These are phyloP conservation scores for Sinapis alba DNA, from an alignment of 441 rosid genomes.

Conservation along the genomic window DNA sequence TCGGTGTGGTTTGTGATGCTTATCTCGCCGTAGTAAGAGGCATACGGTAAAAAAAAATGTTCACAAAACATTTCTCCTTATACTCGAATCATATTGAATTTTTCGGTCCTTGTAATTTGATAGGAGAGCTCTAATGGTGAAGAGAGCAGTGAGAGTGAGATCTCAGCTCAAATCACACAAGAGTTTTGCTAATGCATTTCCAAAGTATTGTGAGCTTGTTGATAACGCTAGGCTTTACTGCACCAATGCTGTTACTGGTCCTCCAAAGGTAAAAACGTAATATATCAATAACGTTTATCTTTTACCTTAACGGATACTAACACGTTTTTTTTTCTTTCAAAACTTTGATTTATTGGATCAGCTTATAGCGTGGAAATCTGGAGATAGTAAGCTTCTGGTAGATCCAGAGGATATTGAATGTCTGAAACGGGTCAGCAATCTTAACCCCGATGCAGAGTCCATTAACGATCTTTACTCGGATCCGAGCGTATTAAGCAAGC, in stretches of 20 bases:
- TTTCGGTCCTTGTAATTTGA: neutral
- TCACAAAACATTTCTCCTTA: neutral
- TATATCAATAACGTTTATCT: neutral
- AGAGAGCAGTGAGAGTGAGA: slow-evolving; percentile 80
- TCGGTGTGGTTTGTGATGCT: slow-evolving; percentile 90
- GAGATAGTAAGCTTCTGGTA: slow-evolving; percentile 55
- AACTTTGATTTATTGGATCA: neutral
- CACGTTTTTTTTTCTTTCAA: neutral
- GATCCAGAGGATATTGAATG: slow-evolving; percentile 64
- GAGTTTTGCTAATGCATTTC: slow-evolving; percentile 77
- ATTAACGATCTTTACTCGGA: slow-evolving; percentile 60
- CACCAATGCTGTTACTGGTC: slow-evolving; percentile 65
- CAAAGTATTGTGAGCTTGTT: slow-evolving; percentile 65
- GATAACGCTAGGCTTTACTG: slow-evolving; percentile 79
- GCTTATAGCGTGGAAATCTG: slow-evolving; percentile 78
- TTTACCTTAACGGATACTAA: neutral
- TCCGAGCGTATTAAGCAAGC: slow-evolving; percentile 40
- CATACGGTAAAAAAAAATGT: slow-evolving; percentile 54
- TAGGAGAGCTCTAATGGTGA: slow-evolving; percentile 80
- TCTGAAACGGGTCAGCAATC: slow-evolving; percentile 43
- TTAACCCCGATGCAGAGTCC: slow-evolving; percentile 66
- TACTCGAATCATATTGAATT: neutral
- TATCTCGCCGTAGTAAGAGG: slow-evolving; percentile 90
- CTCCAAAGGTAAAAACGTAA: slow-evolving; percentile 55
- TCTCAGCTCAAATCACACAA: slow-evolving; percentile 79